Evolutionary conservation across 768 basidiomycete species (phyloP), one percentile per base, ranked within the genome.

Genomic region (Rhodotorula kratochvilovae): DNA sequence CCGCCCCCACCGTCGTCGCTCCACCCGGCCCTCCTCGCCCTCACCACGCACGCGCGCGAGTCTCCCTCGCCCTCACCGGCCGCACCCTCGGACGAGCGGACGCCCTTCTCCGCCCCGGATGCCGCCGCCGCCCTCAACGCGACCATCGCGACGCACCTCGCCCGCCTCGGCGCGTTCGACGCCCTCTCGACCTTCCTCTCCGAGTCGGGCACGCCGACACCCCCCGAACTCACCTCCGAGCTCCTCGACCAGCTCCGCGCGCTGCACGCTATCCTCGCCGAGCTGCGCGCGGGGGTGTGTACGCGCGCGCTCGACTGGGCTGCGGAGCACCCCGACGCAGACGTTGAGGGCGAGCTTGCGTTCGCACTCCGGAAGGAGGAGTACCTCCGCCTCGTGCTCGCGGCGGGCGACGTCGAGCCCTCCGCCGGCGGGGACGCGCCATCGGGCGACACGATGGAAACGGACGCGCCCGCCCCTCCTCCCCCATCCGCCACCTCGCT

Each of bases 361-460:
- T 99, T 95, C 79, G 83, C 89, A 78, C 85, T 98, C 36, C 91
- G 97, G 76, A 90, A 91, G 36, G 92, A 91, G 17, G 89, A 92
- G 79, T 97, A 91, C 79, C 85, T 96, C 64, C 87, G 87, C 7
- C 83, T 95, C 17, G 84, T 94, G 29, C 83, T 76, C 16, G 23
- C 43, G 25, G 39, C 25, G 42, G 46, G 60, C 11, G 31, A 46
- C 21, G 7, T 7, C 4, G 59, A 15, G 21, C 11, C 43, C 7
- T 3, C 29, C 31, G 19, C 15, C 45, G 21, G 31, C 60, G 31
- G 5, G 25, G 36, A 29, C 12, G 39, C 42, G 5, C 39, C 45
- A 5, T 12, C 33, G 27, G 54, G 50, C 54, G 31, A 16, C 19
- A 46, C 56, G 31, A 65, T 67, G 71, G 53, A 50, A 2, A 58